Evolutionary conservation across 1,139 yeast species (phyloP).

Genomic region (Taiozyma sp.): DNA sequence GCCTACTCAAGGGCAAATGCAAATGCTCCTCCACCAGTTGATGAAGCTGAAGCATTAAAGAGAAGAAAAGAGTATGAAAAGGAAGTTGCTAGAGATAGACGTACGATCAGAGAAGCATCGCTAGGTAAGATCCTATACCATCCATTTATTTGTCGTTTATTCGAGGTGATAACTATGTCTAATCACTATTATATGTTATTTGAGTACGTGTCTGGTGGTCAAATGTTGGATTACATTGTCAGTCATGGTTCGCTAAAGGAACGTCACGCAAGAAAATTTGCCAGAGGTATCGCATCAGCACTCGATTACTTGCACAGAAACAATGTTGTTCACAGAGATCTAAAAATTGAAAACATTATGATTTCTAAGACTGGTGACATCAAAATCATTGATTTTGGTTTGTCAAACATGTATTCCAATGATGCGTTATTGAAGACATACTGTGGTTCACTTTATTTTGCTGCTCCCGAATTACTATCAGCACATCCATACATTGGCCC

Average conservation of each 20-base stretch:
- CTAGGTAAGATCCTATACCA: constrained; percentile 86
- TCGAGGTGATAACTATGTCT: constrained; percentile 95
- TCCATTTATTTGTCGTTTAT: constrained; percentile 86
- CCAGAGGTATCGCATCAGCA: constrained; percentile 95
- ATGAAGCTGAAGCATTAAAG: constrained; percentile 53
- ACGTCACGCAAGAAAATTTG: constrained; percentile 90
- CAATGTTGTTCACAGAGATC: constrained; percentile 93
- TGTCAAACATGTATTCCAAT: constrained; percentile 80
- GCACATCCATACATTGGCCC: constrained; percentile 96
- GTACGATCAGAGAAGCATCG: constrained; percentile 94
- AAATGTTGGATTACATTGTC: constrained; percentile 94
- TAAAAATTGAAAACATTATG: constrained; percentile 94
- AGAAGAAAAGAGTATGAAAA: constrained; percentile 75
- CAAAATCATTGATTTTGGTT: constrained; percentile 93
- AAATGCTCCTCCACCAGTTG: constrained; percentile 59
- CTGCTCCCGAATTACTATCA: constrained; percentile 93
- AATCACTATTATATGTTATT: constrained; percentile 96
- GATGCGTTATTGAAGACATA: constrained; percentile 78
- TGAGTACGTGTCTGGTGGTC: constrained; percentile 97
- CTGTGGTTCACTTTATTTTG: constrained; percentile 96
- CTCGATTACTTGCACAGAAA: constrained; percentile 90
- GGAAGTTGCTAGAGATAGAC: constrained; percentile 84
- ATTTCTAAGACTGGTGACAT: constrained; percentile 92
- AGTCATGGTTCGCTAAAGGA: constrained; percentile 95
- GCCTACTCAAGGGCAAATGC: constrained; percentile 74